Evolutionary conservation across 164 flowering plant genomes (phyloP).

Genomic region (Tetracentron sinense): DNA sequence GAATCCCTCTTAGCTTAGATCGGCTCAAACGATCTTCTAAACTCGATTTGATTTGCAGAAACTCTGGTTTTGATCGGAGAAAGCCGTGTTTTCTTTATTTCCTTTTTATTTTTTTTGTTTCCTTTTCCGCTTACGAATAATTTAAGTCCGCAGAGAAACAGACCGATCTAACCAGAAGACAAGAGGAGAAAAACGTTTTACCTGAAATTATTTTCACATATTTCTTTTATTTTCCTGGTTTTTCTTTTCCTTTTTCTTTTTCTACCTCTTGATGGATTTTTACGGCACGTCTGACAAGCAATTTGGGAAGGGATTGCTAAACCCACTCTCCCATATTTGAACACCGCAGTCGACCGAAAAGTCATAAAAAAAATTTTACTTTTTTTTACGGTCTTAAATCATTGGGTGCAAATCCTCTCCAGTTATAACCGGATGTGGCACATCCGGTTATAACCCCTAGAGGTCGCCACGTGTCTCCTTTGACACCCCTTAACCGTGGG

Average conservation of each 20-base stretch:
- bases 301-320: too few species aligned
- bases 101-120: neutral
- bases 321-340: too few species aligned
- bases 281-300: neutral
- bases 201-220: neutral
- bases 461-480: too few species aligned
- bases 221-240: neutral
- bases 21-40: constrained; percentile 10
- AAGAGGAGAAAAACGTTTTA: neutral
- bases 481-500: too few species aligned
- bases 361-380: too few species aligned
- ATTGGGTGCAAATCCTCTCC: too few species aligned
- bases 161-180: neutral
- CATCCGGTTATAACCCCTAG: too few species aligned
- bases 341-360: too few species aligned
- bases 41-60: constrained; percentile 14
- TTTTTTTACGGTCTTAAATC: too few species aligned
- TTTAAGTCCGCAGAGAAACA: neutral
- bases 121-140: neutral
- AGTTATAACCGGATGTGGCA: too few species aligned
- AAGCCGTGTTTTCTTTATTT: neutral
- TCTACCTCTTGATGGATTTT: too few species aligned
- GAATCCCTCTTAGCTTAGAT: neutral
- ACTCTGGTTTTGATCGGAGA: constrained; percentile 10
- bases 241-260: neutral